phyloP scores from a whole-genome alignment of 768 basidiomycete species.

The Porphyrellus cyaneotinctus region DNA sequence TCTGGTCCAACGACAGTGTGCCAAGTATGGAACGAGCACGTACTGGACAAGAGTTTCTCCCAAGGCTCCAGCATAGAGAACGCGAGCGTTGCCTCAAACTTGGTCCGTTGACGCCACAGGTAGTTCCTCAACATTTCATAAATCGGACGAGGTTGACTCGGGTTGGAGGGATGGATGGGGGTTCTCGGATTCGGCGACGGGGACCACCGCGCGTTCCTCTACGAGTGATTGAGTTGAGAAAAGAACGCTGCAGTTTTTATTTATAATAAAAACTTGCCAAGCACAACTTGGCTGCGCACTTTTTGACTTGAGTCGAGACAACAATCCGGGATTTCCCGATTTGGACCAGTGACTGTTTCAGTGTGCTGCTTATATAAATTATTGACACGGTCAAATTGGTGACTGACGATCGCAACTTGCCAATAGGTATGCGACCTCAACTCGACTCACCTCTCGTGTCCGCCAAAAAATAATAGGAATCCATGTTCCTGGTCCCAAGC shows the following conservation, averaged over 20 bases:
- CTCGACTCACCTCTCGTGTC: too few relatives aligned
- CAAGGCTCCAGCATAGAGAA: constrained; percentile 64
- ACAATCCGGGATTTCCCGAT: too few relatives aligned
- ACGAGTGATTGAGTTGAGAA: background rate
- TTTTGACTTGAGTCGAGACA: too few relatives aligned
- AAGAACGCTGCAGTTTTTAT: constrained; percentile 1
- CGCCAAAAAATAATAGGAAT: too few relatives aligned
- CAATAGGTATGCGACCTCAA: too few relatives aligned
- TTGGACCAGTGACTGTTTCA: too few relatives aligned
- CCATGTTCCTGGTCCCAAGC: too few relatives aligned
- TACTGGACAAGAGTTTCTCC: constrained; percentile 62
- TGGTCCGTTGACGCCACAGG: constrained; percentile 30
- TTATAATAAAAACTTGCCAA: constrained; percentile 4
- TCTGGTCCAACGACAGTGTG: background rate
- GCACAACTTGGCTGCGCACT: background rate
- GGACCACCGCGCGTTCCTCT: constrained; percentile 1
- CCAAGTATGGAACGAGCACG: constrained; percentile 23
- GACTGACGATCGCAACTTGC: too few relatives aligned
- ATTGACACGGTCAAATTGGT: too few relatives aligned
- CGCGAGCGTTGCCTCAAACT: constrained; percentile 53
- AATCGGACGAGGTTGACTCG: constrained; percentile 2
- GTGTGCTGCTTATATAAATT: too few relatives aligned
- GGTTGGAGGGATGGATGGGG: background rate
- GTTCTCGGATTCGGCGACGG: background rate
- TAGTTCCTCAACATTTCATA: constrained; percentile 30